Evolutionary conservation across 108 stramenopile species (phyloP).

Genomic region (Cyclostephanos invisitatus): DNA sequence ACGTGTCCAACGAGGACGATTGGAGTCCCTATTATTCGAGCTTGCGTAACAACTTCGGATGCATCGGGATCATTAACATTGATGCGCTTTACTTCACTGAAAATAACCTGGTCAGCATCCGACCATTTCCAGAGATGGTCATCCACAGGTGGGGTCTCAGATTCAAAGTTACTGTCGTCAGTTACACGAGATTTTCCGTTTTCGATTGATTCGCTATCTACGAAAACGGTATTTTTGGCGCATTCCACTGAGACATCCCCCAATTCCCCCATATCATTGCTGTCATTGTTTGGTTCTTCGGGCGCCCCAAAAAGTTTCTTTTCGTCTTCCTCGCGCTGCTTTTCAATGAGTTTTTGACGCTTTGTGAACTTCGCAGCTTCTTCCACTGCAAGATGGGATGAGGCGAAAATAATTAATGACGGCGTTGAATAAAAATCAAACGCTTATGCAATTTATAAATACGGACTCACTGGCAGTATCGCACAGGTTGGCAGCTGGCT

Average conservation of each 20-base stretch:
- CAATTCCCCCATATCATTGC: neutral
- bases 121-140: constrained; percentile 47
- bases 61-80: constrained; percentile 54
- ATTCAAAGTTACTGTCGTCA: constrained; percentile 12
- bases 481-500: constrained; percentile 60
- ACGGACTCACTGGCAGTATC: constrained; percentile 51
- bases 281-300: constrained; percentile 6
- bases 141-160: constrained; percentile 11
- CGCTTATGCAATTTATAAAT: constrained; percentile 2
- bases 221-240: neutral
- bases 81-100: constrained; percentile 60
- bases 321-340: constrained; percentile 45
- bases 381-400: constrained; percentile 34
- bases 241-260: constrained; percentile 8
- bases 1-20: constrained; percentile 68
- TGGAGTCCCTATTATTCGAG: constrained; percentile 70
- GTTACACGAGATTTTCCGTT: neutral
- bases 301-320: constrained; percentile 39
- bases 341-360: constrained; percentile 39
- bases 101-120: constrained; percentile 52
- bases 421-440: constrained; percentile 3
- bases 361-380: constrained; percentile 41
- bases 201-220: constrained; percentile 10
- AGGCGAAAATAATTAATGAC: constrained; percentile 6
- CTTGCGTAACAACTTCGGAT: constrained; percentile 52